These are phyloP conservation scores for Penicillium italicum DNA, from an alignment of 2,329 filamentous ascomycete species.

Conservation along the genomic window DNA sequence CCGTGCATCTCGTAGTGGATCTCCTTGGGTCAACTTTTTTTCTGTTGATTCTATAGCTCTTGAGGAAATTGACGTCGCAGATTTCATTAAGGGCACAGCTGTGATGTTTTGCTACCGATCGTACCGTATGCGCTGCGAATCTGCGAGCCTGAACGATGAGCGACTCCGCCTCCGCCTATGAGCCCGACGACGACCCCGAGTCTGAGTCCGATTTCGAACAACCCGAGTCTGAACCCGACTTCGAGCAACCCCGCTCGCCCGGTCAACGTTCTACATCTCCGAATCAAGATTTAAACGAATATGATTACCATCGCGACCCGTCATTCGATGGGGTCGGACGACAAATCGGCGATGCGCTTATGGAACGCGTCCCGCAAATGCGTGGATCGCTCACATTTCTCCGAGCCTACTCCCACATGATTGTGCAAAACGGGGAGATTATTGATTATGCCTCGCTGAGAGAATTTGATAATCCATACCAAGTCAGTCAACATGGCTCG, in stretches of 20 bases:
- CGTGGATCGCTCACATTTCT: constrained; percentile 42
- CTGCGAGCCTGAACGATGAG: constrained; percentile 42
- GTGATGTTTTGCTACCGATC: constrained; percentile 26
- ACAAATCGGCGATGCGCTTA: constrained; percentile 3
- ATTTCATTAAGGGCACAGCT: constrained; percentile 10
- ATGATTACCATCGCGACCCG: neutral
- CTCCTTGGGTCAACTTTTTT: constrained; percentile 14
- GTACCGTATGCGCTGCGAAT: constrained; percentile 24
- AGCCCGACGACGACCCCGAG: constrained; percentile 31
- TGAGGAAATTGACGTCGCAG: constrained; percentile 1
- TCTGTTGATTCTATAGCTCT: neutral
- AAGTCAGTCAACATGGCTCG: constrained; percentile 61
- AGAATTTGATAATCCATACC: constrained; percentile 24
- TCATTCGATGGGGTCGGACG: neutral
- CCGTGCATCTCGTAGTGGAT: constrained; percentile 10
- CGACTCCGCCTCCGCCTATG: constrained; percentile 29
- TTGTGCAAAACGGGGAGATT: constrained; percentile 56
- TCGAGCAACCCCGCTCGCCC: constrained; percentile 10
- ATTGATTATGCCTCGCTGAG: constrained; percentile 5
- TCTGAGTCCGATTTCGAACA: constrained; percentile 19
- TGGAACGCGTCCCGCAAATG: constrained; percentile 17
- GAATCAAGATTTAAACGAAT: neutral
- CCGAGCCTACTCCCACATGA: constrained; percentile 49
- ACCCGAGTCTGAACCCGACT: constrained; percentile 20
- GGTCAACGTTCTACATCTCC: constrained; percentile 8